Evolutionary conservation across 768 basidiomycete genomes (phyloP), one percentile per base, ranked within the genome.

Genomic region (Termitomyces sp.): DNA sequence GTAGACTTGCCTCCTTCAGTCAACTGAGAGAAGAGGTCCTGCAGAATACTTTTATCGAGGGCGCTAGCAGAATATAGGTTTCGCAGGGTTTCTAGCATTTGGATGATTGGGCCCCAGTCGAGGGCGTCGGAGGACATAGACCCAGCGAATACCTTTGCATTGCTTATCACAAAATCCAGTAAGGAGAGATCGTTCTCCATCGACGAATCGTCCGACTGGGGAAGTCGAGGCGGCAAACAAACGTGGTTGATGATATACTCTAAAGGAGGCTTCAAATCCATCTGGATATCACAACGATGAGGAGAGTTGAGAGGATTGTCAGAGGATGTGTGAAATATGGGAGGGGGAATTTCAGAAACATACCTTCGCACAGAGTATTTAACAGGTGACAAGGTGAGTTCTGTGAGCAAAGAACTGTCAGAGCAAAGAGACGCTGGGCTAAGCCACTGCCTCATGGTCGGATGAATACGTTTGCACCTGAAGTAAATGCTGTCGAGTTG

Each of bases 151-250:
- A 57, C 43, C 7, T 31, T 34, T 0, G 70, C 65, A 49, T 52
- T 62, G 6, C 65, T 31, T 0, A 65, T 42, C 1, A 71, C 51
- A 2, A 64, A 54, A 5, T 49, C 37, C 66, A 61, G 0, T n/a
- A 80, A 62, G 0, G 65, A 59, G 25, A 59, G 52, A 6, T 78
- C 71, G 6, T 66, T 63, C 11, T 48, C 9, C 5, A 58, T 44
- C 0, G 23, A 49, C 16, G 64, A 56, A 54, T 80, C 77, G 14
- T 74, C 67, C 5, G 64, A 56, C 37, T 71, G 71, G 0, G 79
- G 79, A 5, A 80, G 66, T 35, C 67, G 68, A 1, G 75, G 71
- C 3, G 80, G 81, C 7, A 72, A 59, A 58, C 80, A 78, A 0
- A 81, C 66, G 47, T 82, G 80, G 6, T 72, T 71, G 9, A 78